Evolutionary conservation across 1,284 basidiomycete genomes (phyloP), one percentile per base, ranked within the genome.

Genomic region (Cutaneotrichosporon mucoides): DNA sequence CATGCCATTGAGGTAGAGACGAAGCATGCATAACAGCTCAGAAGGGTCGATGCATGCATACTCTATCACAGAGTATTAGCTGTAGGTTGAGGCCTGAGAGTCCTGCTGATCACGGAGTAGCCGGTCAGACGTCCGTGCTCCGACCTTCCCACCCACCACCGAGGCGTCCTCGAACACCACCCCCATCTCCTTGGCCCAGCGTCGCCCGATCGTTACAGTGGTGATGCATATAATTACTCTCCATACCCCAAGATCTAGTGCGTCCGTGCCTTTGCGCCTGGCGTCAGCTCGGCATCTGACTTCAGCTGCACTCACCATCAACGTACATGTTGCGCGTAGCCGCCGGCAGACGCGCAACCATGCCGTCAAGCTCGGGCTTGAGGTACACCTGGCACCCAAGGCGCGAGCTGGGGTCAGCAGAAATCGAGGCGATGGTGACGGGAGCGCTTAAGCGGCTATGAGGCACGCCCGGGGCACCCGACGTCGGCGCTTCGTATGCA

Each of bases 281-380:
- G 11, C 2, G 49, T 50, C 49, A 50, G 49, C 49, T 50, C 5
- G 4, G 8, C 9, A 13, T 6, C 5, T 6, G 4, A 5, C 33
- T 9, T 10, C 12, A 6, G 36, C 36, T 24, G 24, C 1, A 43
- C 56, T 55, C 43, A 58, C 89, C 91, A 73, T 93, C 90, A 37
- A 96, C 92, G 74, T 92, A 94, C 91, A 99, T 92, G 80, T 99
- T 99, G 72, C 95, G 81, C 37, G 95, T 99, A 13, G 95, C 94
- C 8, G 89, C 84, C 0, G 96, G 96, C 35, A 99, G 79, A 15
- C 83, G 88, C n/a, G 87, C 89, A 2, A 84, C 85, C 75, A 96
- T 87, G 33, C 92, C 94, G 71, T 97, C 88, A 62, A 96, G 76
- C 42, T 90, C 90, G 64, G 82, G 86, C 7, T 86, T 89, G 34